Evolutionary conservation across 2,329 filamentous ascomycete species (phyloP).

Genomic region (Fusarium sp.): DNA sequence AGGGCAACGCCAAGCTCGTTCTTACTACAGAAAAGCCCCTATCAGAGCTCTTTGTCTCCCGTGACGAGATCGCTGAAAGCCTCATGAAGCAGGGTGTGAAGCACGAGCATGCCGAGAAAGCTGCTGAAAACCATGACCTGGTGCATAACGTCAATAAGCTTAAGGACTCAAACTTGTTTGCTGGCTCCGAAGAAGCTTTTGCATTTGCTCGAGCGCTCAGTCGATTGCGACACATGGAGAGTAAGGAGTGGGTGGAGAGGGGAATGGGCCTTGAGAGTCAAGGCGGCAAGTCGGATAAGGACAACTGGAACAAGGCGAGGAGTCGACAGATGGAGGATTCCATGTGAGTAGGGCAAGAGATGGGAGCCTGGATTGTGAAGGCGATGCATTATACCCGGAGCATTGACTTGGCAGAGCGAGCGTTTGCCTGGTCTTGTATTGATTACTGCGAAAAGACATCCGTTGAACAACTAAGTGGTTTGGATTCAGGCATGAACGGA

Average conservation of each 20-base stretch:
- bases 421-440: constrained; percentile 47
- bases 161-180: constrained; percentile 88
- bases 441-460: constrained; percentile 32
- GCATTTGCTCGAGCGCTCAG: constrained; percentile 92
- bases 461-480: constrained; percentile 25
- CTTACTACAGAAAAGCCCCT: constrained; percentile 90
- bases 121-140: constrained; percentile 84
- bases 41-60: constrained; percentile 85
- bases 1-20: constrained; percentile 92
- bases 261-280: constrained; percentile 75
- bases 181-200: constrained; percentile 95
- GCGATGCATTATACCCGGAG: constrained; percentile 50
- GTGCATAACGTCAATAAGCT: constrained; percentile 87
- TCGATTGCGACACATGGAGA: constrained; percentile 91
- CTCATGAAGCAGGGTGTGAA: constrained; percentile 65
- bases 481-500: constrained; percentile 19
- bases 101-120: constrained; percentile 64
- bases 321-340: constrained; percentile 77
- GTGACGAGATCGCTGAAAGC: constrained; percentile 73
- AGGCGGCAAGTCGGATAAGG: constrained; percentile 74
- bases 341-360: constrained; percentile 60
- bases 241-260: constrained; percentile 92
- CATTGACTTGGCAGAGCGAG: constrained; percentile 47
- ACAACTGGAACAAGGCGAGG: constrained; percentile 74
- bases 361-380: constrained; percentile 21